Evolutionary conservation across 257 asterid genomes (phyloP).

Genomic region (Leptodermis oblonga): DNA sequence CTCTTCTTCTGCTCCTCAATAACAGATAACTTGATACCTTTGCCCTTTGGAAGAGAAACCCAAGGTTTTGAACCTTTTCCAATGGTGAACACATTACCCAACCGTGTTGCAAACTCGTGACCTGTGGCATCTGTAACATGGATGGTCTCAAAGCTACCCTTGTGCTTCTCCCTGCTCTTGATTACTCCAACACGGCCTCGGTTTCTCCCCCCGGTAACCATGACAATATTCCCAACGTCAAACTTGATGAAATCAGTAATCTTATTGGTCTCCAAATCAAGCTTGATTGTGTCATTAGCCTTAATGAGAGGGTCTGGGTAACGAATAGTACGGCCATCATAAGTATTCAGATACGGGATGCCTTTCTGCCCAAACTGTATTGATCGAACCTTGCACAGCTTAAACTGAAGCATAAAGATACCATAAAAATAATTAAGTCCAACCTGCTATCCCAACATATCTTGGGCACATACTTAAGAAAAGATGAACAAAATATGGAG

Average conservation of each 20-base stretch:
- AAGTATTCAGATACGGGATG: slow-evolving; percentile 65
- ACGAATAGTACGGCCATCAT: slow-evolving; percentile 71
- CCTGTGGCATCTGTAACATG: slow-evolving; percentile 64
- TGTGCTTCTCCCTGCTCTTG: slow-evolving; percentile 73
- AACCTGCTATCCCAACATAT: not conserved
- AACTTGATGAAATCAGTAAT: slow-evolving; percentile 62
- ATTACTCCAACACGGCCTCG: slow-evolving; percentile 74
- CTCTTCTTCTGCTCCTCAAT: slow-evolving; percentile 77
- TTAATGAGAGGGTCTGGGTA: slow-evolving; percentile 68
- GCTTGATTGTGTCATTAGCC: slow-evolving; percentile 68
- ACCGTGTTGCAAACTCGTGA: slow-evolving; percentile 67
- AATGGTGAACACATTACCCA: slow-evolving; percentile 60
- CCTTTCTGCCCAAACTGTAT: slow-evolving; percentile 68
- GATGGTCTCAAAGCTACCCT: slow-evolving; percentile 72
- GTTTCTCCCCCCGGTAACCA: slow-evolving; percentile 82
- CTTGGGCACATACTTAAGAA: no score
- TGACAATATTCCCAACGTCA: slow-evolving; percentile 69
- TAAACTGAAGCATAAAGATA: slow-evolving; percentile 32
- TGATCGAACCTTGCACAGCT: slow-evolving; percentile 57
- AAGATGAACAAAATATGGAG: not conserved
- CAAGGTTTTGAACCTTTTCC: slow-evolving; percentile 75
- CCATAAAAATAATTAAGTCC: not conserved
- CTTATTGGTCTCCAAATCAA: slow-evolving; percentile 53
- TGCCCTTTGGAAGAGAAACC: slow-evolving; percentile 76
- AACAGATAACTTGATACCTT: slow-evolving; percentile 59